Percentiles rank a stretch among this genome's conserved stretches.
These are phyloP conservation scores for Xerocomus brunneocitrinus DNA, from an alignment of 768 basidiomycete species.

Conservation along the genomic window DNA sequence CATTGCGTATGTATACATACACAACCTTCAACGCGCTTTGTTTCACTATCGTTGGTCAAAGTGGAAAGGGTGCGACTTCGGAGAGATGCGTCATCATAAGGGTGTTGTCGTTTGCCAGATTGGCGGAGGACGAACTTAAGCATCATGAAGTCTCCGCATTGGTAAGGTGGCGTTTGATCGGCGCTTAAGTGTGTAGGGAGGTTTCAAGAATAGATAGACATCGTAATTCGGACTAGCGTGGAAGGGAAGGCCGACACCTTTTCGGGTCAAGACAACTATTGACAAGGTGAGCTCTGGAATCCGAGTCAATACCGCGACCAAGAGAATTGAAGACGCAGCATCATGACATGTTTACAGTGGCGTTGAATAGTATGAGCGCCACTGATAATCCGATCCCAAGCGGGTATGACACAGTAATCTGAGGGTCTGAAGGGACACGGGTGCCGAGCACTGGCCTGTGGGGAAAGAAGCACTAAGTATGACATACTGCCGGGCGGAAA, in stretches of 20 bases:
- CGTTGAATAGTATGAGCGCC: too few species aligned
- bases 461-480: too few species aligned
- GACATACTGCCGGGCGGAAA: too few species aligned
- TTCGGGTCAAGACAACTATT: neutral
- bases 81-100: neutral
- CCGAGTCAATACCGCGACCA: too few species aligned
- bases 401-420: too few species aligned
- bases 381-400: too few species aligned
- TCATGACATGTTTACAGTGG: too few species aligned
- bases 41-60: neutral
- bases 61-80: neutral
- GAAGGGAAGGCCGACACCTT: neutral
- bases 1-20: neutral
- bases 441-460: too few species aligned
- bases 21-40: neutral
- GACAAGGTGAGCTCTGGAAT: neutral
- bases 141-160: neutral
- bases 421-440: too few species aligned
- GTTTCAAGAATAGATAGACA: too few species aligned
- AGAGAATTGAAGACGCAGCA: too few species aligned
- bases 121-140: neutral
- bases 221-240: too few species aligned
- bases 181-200: neutral
- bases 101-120: neutral
- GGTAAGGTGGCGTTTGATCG: neutral